Evolutionary conservation across 768 basidiomycete species (phyloP).

Genomic region (Dentipellis sp.): DNA sequence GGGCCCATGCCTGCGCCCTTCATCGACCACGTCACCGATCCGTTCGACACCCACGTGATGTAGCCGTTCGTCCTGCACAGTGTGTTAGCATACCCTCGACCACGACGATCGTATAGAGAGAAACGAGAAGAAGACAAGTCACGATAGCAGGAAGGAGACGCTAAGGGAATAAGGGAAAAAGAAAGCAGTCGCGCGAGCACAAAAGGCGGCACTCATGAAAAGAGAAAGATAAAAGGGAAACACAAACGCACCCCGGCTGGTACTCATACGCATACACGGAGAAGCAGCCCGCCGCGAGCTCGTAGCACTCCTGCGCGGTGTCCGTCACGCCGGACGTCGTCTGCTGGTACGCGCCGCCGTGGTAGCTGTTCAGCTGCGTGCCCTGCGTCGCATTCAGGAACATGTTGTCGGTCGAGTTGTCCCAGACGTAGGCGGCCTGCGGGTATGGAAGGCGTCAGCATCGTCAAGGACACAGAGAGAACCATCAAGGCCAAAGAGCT

Average conservation of each 20-base stretch:
- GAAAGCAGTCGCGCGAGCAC: background rate
- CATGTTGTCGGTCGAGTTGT: conserved; percentile 50
- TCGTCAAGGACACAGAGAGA: too few relatives aligned
- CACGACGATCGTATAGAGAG: background rate
- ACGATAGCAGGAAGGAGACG: too few relatives aligned
- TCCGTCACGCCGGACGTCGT: conserved; percentile 64
- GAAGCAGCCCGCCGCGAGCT: conserved; percentile 48
- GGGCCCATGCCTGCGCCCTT: conserved; percentile 57
- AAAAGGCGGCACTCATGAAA: conserved; percentile 13
- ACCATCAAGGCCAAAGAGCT: too few relatives aligned
- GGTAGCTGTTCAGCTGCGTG: conserved; percentile 51
- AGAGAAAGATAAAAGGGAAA: background rate
- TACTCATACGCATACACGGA: conserved; percentile 77
- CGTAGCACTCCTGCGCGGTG: conserved; percentile 68
- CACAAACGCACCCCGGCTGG: conserved; percentile 47
- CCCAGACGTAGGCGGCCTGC: conserved; percentile 62
- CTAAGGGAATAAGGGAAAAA: too few relatives aligned
- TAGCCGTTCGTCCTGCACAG: conserved; percentile 36
- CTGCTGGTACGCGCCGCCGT: conserved; percentile 68
- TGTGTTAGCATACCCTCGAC: background rate
- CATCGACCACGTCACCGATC: conserved; percentile 66
- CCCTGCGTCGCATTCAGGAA: conserved; percentile 46
- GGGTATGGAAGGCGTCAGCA: conserved; percentile 18
- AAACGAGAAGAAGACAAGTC: background rate
- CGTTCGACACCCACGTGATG: conserved; percentile 76